Percentiles rank a stretch among this genome's conserved stretches.
Evolutionary conservation across 495 filamentous ascomycete species (phyloP).

Genomic region (Penicillium fimorum): DNA sequence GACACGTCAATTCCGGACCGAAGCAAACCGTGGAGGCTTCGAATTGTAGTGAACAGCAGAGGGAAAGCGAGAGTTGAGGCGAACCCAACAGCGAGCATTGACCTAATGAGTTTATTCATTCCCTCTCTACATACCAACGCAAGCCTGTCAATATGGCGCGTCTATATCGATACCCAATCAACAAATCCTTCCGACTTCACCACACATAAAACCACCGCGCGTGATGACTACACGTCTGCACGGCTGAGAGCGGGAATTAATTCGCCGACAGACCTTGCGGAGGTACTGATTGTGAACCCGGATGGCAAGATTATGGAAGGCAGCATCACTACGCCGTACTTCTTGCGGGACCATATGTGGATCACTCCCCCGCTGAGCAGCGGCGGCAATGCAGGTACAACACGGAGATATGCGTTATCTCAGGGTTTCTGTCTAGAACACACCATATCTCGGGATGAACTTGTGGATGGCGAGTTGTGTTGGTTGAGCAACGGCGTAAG

Average conservation of each 20-base stretch:
- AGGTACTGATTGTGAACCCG: conserved; percentile 72
- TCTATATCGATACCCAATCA: conserved; percentile 55
- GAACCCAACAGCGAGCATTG: conserved; percentile 46
- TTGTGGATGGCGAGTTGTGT: conserved; percentile 71
- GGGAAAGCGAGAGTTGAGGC: conserved; percentile 53
- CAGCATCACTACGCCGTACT: conserved; percentile 76
- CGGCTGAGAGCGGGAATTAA: conserved; percentile 55
- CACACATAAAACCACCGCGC: conserved; percentile 70
- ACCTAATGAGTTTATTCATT: conserved; percentile 56
- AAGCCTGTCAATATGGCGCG: conserved; percentile 31
- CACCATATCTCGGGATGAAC: conserved; percentile 48
- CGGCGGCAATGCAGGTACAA: conserved; percentile 82
- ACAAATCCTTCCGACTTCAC: conserved; percentile 63
- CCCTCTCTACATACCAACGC: conserved; percentile 18
- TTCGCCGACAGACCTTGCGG: conserved; percentile 51
- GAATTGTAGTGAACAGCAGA: conserved; percentile 49
- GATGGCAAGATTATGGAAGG: conserved; percentile 79
- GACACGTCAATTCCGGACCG: conserved; percentile 38
- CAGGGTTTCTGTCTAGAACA: conserved; percentile 63
- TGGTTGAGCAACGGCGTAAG: conserved; percentile 86
- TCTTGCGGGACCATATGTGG: conserved; percentile 55
- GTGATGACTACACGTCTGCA: conserved; percentile 64
- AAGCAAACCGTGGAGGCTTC: conserved; percentile 49
- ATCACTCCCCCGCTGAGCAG: conserved; percentile 46
- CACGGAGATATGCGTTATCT: conserved; percentile 74